Conservation (phyloP, 202 grass and related monocot species). For the Setaria viridis region DNA sequence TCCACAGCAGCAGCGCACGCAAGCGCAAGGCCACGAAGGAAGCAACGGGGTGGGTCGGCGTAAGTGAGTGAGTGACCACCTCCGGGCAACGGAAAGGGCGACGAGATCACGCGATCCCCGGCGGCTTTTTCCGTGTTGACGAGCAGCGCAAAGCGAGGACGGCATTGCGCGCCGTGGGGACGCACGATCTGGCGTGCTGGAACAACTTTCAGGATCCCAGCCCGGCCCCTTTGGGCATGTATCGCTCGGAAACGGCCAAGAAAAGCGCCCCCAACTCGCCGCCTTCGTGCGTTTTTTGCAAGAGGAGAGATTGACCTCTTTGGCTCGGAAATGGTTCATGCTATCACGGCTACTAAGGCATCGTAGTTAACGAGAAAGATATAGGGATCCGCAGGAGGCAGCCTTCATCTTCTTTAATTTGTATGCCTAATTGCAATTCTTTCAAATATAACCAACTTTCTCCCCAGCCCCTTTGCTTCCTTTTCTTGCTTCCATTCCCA, state of each 20-base stretch:
- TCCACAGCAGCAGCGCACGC: no score
- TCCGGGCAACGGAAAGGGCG: background rate
- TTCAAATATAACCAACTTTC: background rate
- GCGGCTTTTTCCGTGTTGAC: background rate
- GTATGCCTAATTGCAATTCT: background rate
- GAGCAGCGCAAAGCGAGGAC: background rate
- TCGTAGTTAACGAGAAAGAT: background rate
- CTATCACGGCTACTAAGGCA: background rate
- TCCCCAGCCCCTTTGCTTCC: background rate
- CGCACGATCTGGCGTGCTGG: background rate
- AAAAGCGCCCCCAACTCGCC: background rate
- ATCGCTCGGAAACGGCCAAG: constrained; percentile 21
- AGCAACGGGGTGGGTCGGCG: background rate
- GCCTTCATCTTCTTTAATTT: background rate
- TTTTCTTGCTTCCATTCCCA: background rate
- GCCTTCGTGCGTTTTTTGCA: background rate
- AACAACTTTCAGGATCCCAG: background rate
- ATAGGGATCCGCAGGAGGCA: constrained; percentile 5
- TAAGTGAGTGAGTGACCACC: background rate
- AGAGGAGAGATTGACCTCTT: background rate
- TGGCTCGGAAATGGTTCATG: background rate
- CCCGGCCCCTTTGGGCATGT: background rate
- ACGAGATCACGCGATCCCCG: background rate
- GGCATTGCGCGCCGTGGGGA: background rate
- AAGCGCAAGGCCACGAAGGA: background rate